Evolutionary conservation across 148 eudicot species (phyloP).

Genomic region (Rhododendron griersonianum): DNA sequence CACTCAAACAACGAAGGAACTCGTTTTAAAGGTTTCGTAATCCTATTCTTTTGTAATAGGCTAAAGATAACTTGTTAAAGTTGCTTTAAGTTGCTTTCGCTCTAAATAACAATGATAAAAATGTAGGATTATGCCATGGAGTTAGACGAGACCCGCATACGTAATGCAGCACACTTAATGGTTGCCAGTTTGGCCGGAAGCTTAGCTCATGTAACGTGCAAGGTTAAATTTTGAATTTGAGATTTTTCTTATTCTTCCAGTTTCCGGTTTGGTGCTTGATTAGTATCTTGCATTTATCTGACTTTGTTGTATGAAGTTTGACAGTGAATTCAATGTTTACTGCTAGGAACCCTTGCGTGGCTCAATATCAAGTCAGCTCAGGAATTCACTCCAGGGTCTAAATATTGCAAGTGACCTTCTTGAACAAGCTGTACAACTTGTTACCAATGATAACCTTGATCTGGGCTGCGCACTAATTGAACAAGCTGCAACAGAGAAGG

Average conservation of each 20-base stretch:
- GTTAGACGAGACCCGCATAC: slow-evolving; percentile 79
- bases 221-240: slow-evolving; percentile 38
- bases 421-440: slow-evolving; percentile 68
- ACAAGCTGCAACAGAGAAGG: slow-evolving; percentile 95
- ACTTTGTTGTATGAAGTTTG: slow-evolving; percentile 8
- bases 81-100: background rate
- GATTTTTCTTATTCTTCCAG: background rate
- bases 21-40: slow-evolving; percentile 72
- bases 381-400: slow-evolving; percentile 61
- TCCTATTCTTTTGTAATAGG: background rate
- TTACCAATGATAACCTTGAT: slow-evolving; percentile 90
- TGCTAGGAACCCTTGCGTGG: slow-evolving; percentile 86
- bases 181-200: slow-evolving; percentile 98
- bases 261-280: background rate
- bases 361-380: slow-evolving; percentile 69
- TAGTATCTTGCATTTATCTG: background rate
- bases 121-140: slow-evolving; percentile 94
- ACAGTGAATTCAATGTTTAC: background rate
- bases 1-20: slow-evolving; percentile 91
- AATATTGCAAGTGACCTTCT: slow-evolving; percentile 43
- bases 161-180: slow-evolving; percentile 94
- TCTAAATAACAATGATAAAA: background rate
- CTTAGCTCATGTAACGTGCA: slow-evolving; percentile 98
- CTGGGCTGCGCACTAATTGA: slow-evolving; percentile 86
- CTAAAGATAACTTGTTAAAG: background rate